Conservation (phyloP, 1,284 basidiomycete species). For the Sanghuangporus sanghuang region DNA sequence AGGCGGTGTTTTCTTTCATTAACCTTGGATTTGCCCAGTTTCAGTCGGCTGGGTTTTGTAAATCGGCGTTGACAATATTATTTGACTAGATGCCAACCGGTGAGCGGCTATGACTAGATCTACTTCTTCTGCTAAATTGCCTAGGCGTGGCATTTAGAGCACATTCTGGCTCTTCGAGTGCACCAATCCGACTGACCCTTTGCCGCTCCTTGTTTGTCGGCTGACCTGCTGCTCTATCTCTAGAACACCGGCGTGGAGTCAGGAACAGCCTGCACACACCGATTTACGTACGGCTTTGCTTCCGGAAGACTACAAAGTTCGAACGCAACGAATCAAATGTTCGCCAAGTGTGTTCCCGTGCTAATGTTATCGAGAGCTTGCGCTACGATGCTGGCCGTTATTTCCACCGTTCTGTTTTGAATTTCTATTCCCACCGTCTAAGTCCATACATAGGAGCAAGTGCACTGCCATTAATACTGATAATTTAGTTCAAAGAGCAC, state of each 20-base stretch:
- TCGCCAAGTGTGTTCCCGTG: background rate
- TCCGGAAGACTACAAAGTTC: background rate
- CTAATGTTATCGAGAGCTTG: background rate
- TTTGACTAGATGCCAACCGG: too few species aligned
- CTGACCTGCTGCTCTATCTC: background rate
- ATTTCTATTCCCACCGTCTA: background rate
- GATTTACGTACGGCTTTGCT: background rate
- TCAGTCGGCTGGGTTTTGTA: background rate
- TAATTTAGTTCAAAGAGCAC: background rate
- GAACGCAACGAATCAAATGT: background rate
- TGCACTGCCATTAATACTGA: background rate
- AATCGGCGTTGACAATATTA: background rate
- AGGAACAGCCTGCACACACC: background rate
- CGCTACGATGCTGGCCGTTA: background rate
- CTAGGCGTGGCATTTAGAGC: background rate
- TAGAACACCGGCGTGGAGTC: background rate
- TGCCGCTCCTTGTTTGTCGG: background rate
- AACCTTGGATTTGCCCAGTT: background rate
- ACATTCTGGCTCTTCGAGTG: background rate
- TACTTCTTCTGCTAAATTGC: too few species aligned
- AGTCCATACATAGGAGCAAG: background rate
- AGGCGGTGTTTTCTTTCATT: background rate
- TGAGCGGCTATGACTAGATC: too few species aligned
- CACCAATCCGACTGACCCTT: background rate
- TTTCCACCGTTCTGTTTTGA: background rate